Percentiles rank a stretch among this genome's conserved stretches.
phyloP scores from a whole-genome alignment of 441 rosid species.

The Viola pubescens region DNA sequence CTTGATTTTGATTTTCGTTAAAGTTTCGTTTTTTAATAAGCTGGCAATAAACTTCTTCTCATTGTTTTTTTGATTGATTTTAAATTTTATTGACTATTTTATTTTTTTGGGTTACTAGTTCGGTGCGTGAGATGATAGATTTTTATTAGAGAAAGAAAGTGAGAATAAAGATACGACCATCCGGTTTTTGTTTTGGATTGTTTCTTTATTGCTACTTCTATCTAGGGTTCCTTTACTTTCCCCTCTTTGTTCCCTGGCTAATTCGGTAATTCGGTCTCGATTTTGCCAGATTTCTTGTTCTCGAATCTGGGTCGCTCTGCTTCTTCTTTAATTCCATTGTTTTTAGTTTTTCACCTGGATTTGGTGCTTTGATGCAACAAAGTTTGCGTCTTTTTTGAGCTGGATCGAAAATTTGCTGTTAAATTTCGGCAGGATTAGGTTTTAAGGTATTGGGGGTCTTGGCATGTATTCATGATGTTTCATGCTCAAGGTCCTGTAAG shows the following conservation, averaged over 20 bases:
- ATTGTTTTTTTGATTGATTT: too few relatives aligned
- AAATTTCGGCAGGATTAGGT: conserved; percentile 27
- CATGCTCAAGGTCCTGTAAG: conserved; percentile 87
- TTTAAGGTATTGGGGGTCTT: conserved; percentile 22
- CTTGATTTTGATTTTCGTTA: conserved; percentile 13
- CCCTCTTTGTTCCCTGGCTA: conserved; percentile 5
- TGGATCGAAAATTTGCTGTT: conserved; percentile 19
- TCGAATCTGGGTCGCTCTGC: conserved; percentile 13
- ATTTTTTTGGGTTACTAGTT: conserved; percentile 17
- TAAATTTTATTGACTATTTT: conserved; percentile 23
- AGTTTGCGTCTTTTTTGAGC: conserved; percentile 18
- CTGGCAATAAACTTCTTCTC: too few relatives aligned
- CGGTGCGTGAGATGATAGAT: conserved; percentile 20
- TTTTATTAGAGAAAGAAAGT: conserved; percentile 28
- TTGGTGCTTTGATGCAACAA: conserved; percentile 13
- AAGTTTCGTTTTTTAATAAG: too few relatives aligned
- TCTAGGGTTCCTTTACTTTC: conserved; percentile 31
- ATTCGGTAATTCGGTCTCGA: conserved; percentile 1
- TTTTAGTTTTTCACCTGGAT: conserved; percentile 20
- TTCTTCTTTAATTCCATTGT: conserved; percentile 12
- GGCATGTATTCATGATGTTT: conserved; percentile 84
- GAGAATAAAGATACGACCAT: conserved; percentile 23
- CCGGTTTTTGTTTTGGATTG: conserved; percentile 23
- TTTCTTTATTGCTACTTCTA: conserved; percentile 21
- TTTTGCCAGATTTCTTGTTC: conserved; percentile 12